Evolutionary conservation across 2,329 filamentous ascomycete genomes (phyloP).

Genomic region (Beauveria scarabaeidicola): DNA sequence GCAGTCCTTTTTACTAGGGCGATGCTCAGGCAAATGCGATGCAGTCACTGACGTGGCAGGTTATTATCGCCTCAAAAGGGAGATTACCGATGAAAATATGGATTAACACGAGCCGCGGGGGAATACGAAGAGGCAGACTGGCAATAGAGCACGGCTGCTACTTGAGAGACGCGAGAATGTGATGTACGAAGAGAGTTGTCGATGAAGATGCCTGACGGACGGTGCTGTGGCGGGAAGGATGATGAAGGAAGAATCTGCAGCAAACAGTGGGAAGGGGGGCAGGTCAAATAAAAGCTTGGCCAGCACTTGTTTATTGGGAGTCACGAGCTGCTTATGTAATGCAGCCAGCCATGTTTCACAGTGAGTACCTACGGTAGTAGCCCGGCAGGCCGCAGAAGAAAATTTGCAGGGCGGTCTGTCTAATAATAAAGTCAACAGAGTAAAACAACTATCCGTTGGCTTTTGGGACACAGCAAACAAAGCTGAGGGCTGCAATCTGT

Average conservation of each 20-base stretch:
- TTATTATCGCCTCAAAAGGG: conserved; percentile 6
- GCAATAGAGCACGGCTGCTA: neutral
- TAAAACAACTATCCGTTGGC: too few relatives aligned
- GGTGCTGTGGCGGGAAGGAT: neutral
- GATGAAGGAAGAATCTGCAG: neutral
- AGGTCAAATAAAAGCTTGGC: neutral
- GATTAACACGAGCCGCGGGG: conserved; percentile 4
- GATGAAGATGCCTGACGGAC: neutral
- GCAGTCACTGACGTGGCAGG: conserved; percentile 5
- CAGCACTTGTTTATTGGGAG: neutral
- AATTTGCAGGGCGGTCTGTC: neutral
- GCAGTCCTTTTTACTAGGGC: conserved; percentile 7
- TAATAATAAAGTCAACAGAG: too few relatives aligned
- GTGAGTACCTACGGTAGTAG: neutral
- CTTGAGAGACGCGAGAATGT: neutral
- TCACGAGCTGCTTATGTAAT: conserved; percentile 6
- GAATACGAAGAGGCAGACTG: conserved; percentile 9
- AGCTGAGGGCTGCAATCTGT: neutral
- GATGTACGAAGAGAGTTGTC: conserved; percentile 4
- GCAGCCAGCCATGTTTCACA: neutral
- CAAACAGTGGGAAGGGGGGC: neutral
- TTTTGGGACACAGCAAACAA: neutral
- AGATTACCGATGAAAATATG: neutral
- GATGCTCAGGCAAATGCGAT: neutral
- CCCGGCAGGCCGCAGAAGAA: neutral